phyloP scores from a whole-genome alignment of 2,329 filamentous ascomycete genomes.

The Microsporum audouinii region DNA sequence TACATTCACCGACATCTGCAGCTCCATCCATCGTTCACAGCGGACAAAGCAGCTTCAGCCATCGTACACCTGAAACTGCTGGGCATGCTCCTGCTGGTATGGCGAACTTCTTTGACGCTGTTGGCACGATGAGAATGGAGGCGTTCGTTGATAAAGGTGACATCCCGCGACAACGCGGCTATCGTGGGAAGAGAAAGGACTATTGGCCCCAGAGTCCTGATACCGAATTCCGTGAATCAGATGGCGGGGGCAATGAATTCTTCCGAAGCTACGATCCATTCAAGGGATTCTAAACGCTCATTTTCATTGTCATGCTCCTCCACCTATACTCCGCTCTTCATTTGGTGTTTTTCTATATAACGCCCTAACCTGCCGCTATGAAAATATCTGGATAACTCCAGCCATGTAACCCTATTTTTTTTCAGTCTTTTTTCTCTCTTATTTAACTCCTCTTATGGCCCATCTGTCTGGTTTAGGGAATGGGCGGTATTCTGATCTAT shows the following conservation, averaged over 20 bases:
- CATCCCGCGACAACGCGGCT: slow-evolving; percentile 19
- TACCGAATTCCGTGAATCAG: slow-evolving; percentile 24
- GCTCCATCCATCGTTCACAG: slow-evolving; percentile 22
- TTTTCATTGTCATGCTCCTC: neutral
- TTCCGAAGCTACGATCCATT: slow-evolving; percentile 37
- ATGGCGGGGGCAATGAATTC: slow-evolving; percentile 29
- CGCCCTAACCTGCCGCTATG: neutral
- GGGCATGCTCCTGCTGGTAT: slow-evolving; percentile 32
- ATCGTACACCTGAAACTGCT: slow-evolving; percentile 43
- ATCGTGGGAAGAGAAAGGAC: slow-evolving; percentile 21
- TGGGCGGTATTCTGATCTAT: slow-evolving; percentile 5
- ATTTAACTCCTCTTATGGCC: neutral
- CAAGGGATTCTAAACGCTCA: slow-evolving; percentile 31
- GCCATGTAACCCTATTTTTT: neutral
- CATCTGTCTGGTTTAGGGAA: neutral
- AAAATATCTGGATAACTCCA: neutral
- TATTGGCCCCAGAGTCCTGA: slow-evolving; percentile 24
- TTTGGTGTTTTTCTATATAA: neutral
- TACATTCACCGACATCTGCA: slow-evolving; percentile 33
- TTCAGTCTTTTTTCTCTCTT: neutral
- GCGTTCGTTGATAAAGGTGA: slow-evolving; percentile 63
- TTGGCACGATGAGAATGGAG: slow-evolving; percentile 91
- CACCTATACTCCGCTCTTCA: neutral
- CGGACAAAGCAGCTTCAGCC: slow-evolving; percentile 36
- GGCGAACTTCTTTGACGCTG: slow-evolving; percentile 66